Evolutionary conservation across 1,139 yeast genomes (phyloP).

Genomic region (Kodamaea arcana): DNA sequence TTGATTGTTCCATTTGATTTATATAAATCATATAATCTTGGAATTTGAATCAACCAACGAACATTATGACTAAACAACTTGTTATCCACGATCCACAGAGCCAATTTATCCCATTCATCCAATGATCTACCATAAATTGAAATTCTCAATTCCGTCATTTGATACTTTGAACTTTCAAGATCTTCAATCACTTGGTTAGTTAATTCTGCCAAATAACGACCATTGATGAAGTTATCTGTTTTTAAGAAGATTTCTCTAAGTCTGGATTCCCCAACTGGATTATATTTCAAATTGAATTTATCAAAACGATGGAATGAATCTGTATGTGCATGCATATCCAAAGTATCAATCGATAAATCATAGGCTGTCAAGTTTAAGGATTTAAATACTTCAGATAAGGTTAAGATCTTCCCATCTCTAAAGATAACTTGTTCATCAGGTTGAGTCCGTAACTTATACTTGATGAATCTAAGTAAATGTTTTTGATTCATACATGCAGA

Average conservation of each 20-base stretch:
- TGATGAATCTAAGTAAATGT: constrained; percentile 89
- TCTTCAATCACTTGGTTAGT: constrained; percentile 92
- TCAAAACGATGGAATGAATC: constrained; percentile 98
- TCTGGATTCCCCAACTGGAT: constrained; percentile 97
- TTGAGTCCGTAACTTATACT: constrained; percentile 61
- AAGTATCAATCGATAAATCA: constrained; percentile 90
- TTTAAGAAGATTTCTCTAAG: constrained; percentile 91
- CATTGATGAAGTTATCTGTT: constrained; percentile 89
- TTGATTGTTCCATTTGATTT: constrained; percentile 68
- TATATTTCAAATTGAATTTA: constrained; percentile 93
- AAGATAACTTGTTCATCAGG: constrained; percentile 88
- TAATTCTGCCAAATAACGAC: constrained; percentile 86
- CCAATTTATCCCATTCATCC: constrained; percentile 94
- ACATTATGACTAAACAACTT: constrained; percentile 89
- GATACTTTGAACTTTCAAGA: constrained; percentile 90
- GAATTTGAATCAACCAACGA: constrained; percentile 95
- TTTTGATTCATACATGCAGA: constrained; percentile 99
- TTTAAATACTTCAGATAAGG: constrained; percentile 81
- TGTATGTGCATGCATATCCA: constrained; percentile 99
- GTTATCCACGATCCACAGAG: constrained; percentile 92
- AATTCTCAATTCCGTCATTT: constrained; percentile 93
- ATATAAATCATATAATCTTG: constrained; percentile 87
- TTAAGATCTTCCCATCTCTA: constrained; percentile 89
- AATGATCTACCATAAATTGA: constrained; percentile 87
- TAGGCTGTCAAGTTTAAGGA: constrained; percentile 89